Evolutionary conservation across 257 asterid genomes (phyloP), one percentile per base, ranked within the genome.

Genomic region (Solanum pinnatisectum): DNA sequence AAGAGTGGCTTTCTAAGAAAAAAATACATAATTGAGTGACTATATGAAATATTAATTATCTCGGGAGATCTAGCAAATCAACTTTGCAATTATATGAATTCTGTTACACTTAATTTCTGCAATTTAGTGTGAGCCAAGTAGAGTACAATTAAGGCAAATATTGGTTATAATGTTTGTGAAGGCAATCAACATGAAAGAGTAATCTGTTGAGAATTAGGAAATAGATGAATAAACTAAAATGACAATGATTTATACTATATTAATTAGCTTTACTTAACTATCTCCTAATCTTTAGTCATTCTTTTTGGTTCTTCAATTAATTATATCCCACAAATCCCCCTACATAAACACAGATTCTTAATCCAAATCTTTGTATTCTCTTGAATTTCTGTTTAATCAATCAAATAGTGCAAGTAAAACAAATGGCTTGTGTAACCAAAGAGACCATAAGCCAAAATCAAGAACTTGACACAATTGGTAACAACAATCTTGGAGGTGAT

Each of bases 191-290:
- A 96, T 96, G 99, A 90, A 84, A 90, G 84, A 78, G 88, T 72
- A 89, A 89, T 88, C 89, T 76, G 99, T 93, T 96, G 85, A 87
- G 91, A 93, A 95, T 96, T 96, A 94, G 99, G 98, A 92, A 90
- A 83, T 71, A 65, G 67, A 86, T 63, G 40, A 91, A 86, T 89
- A 60, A 35, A 88, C 78, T 87, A 90, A 23, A 87, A n/a, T 46
- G n/a, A 13, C 35, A 84, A 87, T 87, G 83, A 89, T 89, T 49
- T 87, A 27, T 77, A 91, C 68, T 22, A 33, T 16, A 40, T 35
- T 36, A 73, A 81, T 88, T 87, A 84, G 85, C 85, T 88, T 87
- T 68, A 95, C 97, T 95, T 94, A 94, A 94, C 92, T 92, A 91
- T 87, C 91, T 92, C 98, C 98, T 95, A 95, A 94, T 93, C 93